Percentiles rank a stretch among this genome's conserved stretches.
These are phyloP conservation scores for Mucor indicus DNA, from an alignment of 371 early-diverging fungal genomes.

Conservation along the genomic window DNA sequence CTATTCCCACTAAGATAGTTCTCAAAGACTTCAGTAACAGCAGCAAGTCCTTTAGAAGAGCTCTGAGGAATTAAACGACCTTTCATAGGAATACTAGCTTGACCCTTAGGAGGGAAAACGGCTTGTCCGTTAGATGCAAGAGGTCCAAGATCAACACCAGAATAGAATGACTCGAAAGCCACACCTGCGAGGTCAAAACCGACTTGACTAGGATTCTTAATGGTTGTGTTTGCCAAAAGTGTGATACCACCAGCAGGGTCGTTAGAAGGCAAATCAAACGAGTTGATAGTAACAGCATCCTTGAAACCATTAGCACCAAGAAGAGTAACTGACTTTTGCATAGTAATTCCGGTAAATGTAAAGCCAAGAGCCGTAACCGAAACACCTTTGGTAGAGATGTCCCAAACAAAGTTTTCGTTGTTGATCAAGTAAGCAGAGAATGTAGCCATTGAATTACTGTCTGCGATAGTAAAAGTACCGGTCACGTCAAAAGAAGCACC, in stretches of 20 bases:
- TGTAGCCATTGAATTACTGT: slow-evolving; percentile 39
- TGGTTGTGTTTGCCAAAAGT: slow-evolving; percentile 44
- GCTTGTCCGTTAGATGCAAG: slow-evolving; percentile 37
- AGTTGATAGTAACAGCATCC: slow-evolving; percentile 49
- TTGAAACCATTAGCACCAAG: slow-evolving; percentile 51
- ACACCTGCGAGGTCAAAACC: slow-evolving; percentile 46
- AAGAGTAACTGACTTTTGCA: slow-evolving; percentile 52
- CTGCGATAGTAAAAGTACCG: slow-evolving; percentile 44
- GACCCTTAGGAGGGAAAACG: slow-evolving; percentile 33
- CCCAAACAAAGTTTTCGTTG: slow-evolving; percentile 53
- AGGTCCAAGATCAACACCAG: slow-evolving; percentile 32
- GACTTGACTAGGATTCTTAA: slow-evolving; percentile 54
- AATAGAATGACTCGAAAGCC: slow-evolving; percentile 27
- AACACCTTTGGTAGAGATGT: slow-evolving; percentile 43
- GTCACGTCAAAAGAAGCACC: slow-evolving; percentile 45
- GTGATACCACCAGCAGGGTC: slow-evolving; percentile 58
- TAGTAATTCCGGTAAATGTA: slow-evolving; percentile 48
- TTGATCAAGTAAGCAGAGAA: slow-evolving; percentile 56
- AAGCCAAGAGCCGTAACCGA: slow-evolving; percentile 55
- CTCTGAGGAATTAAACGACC: slow-evolving; percentile 55
- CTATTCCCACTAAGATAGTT: slow-evolving; percentile 45
- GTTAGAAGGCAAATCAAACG: slow-evolving; percentile 56
- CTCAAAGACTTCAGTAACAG: slow-evolving; percentile 50
- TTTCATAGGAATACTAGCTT: slow-evolving; percentile 38
- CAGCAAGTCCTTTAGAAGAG: slow-evolving; percentile 38